Conservation (phyloP, 108 stramenopile genomes). For the Cyclotella atomus region DNA sequence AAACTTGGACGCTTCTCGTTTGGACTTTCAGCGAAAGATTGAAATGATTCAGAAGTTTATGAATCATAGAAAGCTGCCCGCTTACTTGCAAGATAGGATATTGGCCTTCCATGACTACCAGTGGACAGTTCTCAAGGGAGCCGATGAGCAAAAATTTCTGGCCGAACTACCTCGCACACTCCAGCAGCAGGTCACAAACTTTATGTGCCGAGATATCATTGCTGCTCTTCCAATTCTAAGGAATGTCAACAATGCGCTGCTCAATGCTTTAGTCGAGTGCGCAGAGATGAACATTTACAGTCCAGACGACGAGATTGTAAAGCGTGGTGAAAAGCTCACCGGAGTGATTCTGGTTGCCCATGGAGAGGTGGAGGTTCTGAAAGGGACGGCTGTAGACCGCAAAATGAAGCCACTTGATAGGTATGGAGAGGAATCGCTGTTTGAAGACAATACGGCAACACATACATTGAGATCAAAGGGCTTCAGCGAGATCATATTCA, state of each 20-base stretch:
- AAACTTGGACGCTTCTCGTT: constrained; percentile 38
- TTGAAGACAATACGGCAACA: constrained; percentile 24
- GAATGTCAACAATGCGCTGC: constrained; percentile 48
- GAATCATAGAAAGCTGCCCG: constrained; percentile 39
- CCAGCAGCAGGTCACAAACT: constrained; percentile 51
- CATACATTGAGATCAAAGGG: constrained; percentile 40
- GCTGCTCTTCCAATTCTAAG: constrained; percentile 42
- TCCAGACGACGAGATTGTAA: constrained; percentile 53
- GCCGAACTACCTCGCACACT: constrained; percentile 42
- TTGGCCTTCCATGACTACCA: constrained; percentile 45
- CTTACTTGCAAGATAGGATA: constrained; percentile 25
- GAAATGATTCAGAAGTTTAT: constrained; percentile 51
- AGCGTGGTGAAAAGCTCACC: constrained; percentile 27
- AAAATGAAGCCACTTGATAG: constrained; percentile 50
- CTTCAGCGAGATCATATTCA: constrained; percentile 45
- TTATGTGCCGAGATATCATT: constrained; percentile 48
- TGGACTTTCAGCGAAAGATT: constrained; percentile 42
- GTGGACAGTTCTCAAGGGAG: constrained; percentile 44
- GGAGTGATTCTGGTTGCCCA: constrained; percentile 39
- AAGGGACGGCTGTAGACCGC: constrained; percentile 36
- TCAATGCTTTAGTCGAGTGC: constrained; percentile 52
- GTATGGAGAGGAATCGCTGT: constrained; percentile 47
- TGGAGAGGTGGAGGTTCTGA: constrained; percentile 46
- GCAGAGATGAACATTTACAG: constrained; percentile 48
- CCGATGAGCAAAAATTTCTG: constrained; percentile 41